Conservation (phyloP, 2,329 filamentous ascomycete genomes). For the Colletotrichum godetiae region DNA sequence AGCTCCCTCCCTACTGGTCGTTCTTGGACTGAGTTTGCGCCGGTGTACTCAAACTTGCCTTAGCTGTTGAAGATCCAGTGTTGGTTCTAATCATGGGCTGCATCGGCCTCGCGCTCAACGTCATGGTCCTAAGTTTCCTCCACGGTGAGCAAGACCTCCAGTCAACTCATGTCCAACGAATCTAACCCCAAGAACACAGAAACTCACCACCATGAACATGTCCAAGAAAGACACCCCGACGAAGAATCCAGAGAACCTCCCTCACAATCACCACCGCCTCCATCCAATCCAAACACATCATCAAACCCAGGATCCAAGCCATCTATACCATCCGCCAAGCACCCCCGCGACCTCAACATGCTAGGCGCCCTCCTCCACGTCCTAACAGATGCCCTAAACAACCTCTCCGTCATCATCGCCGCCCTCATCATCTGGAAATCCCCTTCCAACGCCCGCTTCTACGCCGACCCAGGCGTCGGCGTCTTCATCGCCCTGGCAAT, state of each 20-base stretch:
- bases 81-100: constrained; percentile 77
- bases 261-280: background rate
- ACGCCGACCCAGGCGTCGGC: constrained; percentile 77
- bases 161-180: no score
- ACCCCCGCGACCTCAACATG: constrained; percentile 73
- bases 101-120: constrained; percentile 73
- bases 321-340: constrained; percentile 34
- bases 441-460: constrained; percentile 68
- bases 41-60: background rate
- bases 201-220: background rate
- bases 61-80: constrained; percentile 73
- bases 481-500: constrained; percentile 81
- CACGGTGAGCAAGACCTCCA: constrained; percentile 59
- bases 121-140: constrained; percentile 73
- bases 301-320: background rate
- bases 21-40: background rate
- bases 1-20: constrained; percentile 35
- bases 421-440: constrained; percentile 77
- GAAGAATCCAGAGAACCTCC: background rate
- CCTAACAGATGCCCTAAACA: constrained; percentile 79
- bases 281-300: background rate
- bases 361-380: constrained; percentile 78
- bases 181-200: background rate
- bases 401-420: constrained; percentile 78
- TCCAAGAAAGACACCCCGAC: background rate